Evolutionary conservation across 108 stramenopile genomes (phyloP).

Genomic region (Pseudonitzschia delicatissima): DNA sequence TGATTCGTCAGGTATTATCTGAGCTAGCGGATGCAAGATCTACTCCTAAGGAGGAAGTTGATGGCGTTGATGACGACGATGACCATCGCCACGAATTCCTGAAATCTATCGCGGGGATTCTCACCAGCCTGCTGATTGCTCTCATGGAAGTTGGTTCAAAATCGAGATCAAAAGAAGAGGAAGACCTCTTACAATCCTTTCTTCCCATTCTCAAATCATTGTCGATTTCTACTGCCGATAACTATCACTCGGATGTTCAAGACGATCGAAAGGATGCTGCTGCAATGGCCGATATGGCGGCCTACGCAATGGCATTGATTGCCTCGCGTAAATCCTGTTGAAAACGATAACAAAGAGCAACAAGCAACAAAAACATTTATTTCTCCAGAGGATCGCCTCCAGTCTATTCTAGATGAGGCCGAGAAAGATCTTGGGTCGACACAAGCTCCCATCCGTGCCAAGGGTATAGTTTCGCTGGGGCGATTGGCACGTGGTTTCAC

Average conservation of each 20-base stretch:
- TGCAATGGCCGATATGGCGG: constrained; percentile 73
- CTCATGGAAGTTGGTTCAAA: constrained; percentile 70
- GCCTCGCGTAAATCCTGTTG: constrained; percentile 37
- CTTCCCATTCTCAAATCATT: constrained; percentile 43
- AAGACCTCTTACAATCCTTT: constrained; percentile 43
- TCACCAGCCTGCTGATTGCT: constrained; percentile 70
- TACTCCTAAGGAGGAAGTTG: background rate
- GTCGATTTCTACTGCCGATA: constrained; percentile 12
- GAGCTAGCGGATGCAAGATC: background rate
- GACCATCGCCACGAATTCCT: constrained; percentile 30
- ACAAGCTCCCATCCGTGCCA: constrained; percentile 76
- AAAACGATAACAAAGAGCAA: background rate
- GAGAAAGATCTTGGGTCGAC: constrained; percentile 59
- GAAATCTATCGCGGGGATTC: constrained; percentile 54
- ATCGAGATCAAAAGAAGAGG: constrained; percentile 51
- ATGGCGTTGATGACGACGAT: constrained; percentile 1
- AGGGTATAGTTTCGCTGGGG: constrained; percentile 68
- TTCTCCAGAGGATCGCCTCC: background rate
- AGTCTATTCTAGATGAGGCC: constrained; percentile 27
- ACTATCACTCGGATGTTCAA: background rate
- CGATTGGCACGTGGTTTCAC: constrained; percentile 53
- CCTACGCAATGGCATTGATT: constrained; percentile 73
- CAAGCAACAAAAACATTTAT: background rate
- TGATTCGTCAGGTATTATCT: constrained; percentile 36
- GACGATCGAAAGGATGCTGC: constrained; percentile 8